A percentile compares a stretch with the other conserved stretches of the same genome.
phyloP scores from a whole-genome alignment of 306 rosid genomes.

The Cicer chorassanicum region DNA sequence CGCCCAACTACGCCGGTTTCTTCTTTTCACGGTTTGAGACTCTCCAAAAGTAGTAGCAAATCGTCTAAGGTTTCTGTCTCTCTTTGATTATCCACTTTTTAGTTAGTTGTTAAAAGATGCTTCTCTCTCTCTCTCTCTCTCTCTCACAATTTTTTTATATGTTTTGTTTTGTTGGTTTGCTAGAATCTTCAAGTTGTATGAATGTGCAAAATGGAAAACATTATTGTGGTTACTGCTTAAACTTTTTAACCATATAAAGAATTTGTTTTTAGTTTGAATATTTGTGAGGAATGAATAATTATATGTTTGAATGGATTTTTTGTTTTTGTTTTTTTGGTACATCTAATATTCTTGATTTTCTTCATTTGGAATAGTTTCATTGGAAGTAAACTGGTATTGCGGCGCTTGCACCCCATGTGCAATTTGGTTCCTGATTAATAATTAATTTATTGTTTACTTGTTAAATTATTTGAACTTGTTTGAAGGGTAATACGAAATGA shows the following conservation, averaged over 20 bases:
- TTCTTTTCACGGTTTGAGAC: conserved; percentile 45
- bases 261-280: background rate
- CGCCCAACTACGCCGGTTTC: conserved; percentile 46
- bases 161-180: conserved; percentile 33
- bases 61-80: conserved; percentile 52
- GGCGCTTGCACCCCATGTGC: background rate
- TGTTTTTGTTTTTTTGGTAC: background rate
- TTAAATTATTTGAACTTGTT: conserved; percentile 30
- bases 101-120: background rate
- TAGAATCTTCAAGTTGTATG: conserved; percentile 30
- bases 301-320: background rate
- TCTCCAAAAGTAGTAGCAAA: conserved; percentile 56
- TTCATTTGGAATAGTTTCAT: background rate
- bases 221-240: conserved; percentile 4
- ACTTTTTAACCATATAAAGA: background rate
- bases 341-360: background rate
- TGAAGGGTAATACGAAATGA: background rate
- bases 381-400: background rate
- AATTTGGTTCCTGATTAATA: background rate
- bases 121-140: background rate
- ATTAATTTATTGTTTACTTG: conserved; percentile 4
- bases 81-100: conserved; percentile 13
- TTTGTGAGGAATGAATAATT: background rate
- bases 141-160: background rate
- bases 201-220: conserved; percentile 19